phyloP scores from a whole-genome alignment of 2,329 filamentous ascomycete species.

The Coniella vitis region DNA sequence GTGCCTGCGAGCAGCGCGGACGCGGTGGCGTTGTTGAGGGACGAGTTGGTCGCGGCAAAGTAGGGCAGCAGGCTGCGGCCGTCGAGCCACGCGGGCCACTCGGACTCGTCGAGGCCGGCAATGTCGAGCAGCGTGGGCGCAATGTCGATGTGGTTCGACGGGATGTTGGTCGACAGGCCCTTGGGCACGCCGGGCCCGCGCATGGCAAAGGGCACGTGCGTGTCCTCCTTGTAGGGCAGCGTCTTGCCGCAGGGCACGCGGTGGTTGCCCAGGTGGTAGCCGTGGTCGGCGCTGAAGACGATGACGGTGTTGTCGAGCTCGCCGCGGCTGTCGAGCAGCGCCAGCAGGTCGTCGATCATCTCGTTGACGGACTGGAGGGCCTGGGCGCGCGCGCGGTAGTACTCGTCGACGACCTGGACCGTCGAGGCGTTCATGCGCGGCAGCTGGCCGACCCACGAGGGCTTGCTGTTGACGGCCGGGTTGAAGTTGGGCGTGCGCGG shows the following conservation, averaged over 20 bases:
- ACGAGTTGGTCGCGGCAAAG: constrained; percentile 50
- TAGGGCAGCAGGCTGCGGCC: constrained; percentile 32
- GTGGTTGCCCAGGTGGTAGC: constrained; percentile 15
- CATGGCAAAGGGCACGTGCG: constrained; percentile 52
- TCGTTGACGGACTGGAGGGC: constrained; percentile 37
- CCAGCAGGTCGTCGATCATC: constrained; percentile 33
- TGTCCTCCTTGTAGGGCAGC: constrained; percentile 52
- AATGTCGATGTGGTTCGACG: constrained; percentile 58
- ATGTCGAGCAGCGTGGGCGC: constrained; percentile 51
- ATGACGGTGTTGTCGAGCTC: constrained; percentile 15
- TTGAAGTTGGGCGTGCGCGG: constrained; percentile 63
- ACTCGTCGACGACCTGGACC: constrained; percentile 24
- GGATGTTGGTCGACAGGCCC: constrained; percentile 34
- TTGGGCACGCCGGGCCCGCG: constrained; percentile 48
- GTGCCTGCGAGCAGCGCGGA: constrained; percentile 7
- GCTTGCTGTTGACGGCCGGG: constrained; percentile 36
- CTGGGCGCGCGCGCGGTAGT: constrained; percentile 38
- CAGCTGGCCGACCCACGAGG: constrained; percentile 21
- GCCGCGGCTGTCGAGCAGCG: constrained; percentile 17
- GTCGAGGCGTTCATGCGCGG: constrained; percentile 11
- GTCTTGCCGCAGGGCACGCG: constrained; percentile 34
- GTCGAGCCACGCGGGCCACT: constrained; percentile 16
- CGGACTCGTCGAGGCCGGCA: constrained; percentile 28
- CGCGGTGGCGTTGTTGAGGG: constrained; percentile 26
- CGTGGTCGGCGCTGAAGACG: constrained; percentile 14